These are phyloP conservation scores for Verticillium nonalfalfae DNA, from an alignment of 2,329 filamentous ascomycete genomes.

Conservation along the genomic window DNA sequence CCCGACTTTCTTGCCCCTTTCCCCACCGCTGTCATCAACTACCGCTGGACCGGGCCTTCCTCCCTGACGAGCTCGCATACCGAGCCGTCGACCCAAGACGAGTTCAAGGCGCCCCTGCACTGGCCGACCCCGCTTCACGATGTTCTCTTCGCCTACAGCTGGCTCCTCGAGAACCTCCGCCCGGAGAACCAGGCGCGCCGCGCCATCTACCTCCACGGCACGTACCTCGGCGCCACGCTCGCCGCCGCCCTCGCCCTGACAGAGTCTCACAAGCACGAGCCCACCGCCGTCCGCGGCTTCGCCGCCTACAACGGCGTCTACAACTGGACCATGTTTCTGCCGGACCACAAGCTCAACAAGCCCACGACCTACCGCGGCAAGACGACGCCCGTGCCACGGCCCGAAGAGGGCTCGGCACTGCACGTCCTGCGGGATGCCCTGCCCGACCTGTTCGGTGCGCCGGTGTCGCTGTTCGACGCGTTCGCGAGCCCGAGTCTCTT, in stretches of 20 bases:
- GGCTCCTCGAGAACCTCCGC: conserved; percentile 39
- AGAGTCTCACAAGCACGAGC: conserved; percentile 36
- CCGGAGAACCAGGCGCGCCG: conserved; percentile 26
- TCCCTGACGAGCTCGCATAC: not conserved
- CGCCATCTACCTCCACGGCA: conserved; percentile 45
- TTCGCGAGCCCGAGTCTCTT: conserved; percentile 54
- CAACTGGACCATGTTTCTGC: conserved; percentile 57
- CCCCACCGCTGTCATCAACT: conserved; percentile 51
- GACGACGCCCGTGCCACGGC: conserved; percentile 10
- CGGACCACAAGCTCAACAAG: conserved; percentile 40
- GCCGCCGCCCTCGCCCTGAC: conserved; percentile 52
- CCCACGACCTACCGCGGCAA: conserved; percentile 3
- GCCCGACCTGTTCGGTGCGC: conserved; percentile 38
- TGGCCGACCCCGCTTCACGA: conserved; percentile 57
- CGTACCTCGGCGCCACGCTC: conserved; percentile 50
- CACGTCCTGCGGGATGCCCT: conserved; percentile 27
- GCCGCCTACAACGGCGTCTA: conserved; percentile 55
- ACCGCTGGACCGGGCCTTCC: conserved; percentile 42
- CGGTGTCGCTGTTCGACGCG: conserved; percentile 48
- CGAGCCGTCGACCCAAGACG: not conserved
- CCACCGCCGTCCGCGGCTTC: conserved; percentile 44
- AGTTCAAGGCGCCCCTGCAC: conserved; percentile 18
- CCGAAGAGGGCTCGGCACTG: conserved; percentile 26
- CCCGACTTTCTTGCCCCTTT: conserved; percentile 33
- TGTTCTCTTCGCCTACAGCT: conserved; percentile 44